phyloP scores from a whole-genome alignment of 2,329 filamentous ascomycete species.

The Sordariomycetes sp. region DNA sequence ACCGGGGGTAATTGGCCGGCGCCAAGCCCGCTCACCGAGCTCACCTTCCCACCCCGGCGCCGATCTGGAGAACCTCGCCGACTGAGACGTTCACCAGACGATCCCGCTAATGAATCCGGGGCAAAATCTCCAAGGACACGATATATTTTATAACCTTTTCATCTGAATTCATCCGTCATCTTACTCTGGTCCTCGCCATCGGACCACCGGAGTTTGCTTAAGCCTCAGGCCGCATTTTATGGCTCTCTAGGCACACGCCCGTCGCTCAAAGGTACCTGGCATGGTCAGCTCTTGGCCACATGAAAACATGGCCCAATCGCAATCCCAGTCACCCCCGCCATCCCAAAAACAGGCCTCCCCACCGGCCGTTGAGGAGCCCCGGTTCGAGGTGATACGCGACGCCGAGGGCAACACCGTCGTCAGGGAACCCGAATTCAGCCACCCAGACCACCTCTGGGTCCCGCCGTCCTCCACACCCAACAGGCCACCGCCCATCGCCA shows the following conservation, averaged over 20 bases:
- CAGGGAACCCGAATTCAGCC: background rate
- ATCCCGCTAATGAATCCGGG: background rate
- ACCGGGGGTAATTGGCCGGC: background rate
- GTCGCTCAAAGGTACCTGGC: background rate
- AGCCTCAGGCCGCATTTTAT: background rate
- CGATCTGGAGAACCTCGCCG: background rate
- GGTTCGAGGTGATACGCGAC: constrained; percentile 3
- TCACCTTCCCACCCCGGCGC: constrained; percentile 2
- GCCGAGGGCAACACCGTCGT: background rate
- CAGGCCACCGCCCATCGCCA: background rate
- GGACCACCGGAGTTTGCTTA: background rate
- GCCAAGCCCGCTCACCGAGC: constrained; percentile 5
- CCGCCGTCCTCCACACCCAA: background rate
- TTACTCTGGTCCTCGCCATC: background rate
- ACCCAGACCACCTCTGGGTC: background rate
- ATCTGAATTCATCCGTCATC: background rate
- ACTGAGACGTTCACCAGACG: background rate
- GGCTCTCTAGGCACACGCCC: background rate
- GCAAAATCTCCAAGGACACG: background rate
- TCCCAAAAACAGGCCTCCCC: background rate
- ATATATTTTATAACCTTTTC: background rate
- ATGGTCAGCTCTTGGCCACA: background rate
- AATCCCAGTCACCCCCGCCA: background rate
- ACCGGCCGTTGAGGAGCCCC: background rate
- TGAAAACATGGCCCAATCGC: background rate